These are phyloP conservation scores for Neofusicoccum parvum DNA, from an alignment of 2,329 filamentous ascomycete species.

Conservation along the genomic window DNA sequence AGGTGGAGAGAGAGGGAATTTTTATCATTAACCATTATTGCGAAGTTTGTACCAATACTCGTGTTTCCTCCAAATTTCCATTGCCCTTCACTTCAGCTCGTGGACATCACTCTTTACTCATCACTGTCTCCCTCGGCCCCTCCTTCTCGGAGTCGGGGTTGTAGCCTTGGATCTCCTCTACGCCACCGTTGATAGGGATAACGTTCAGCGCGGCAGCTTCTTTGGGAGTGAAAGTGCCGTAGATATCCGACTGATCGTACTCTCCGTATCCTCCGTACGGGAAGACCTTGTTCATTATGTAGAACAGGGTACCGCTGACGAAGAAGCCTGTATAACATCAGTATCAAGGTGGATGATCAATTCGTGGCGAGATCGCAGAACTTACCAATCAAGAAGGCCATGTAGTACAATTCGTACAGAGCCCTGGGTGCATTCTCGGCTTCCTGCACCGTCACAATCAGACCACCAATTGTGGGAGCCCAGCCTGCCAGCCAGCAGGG, in stretches of 20 bases:
- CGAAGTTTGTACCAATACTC: background rate
- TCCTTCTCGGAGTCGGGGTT: slow-evolving; percentile 3
- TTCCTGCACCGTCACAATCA: slow-evolving; percentile 39
- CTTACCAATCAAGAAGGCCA: slow-evolving; percentile 50
- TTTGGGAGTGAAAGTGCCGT: slow-evolving; percentile 47
- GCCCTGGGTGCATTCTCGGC: slow-evolving; percentile 37
- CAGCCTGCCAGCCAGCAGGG: slow-evolving; percentile 49
- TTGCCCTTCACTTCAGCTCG: background rate
- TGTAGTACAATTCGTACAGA: slow-evolving; percentile 50
- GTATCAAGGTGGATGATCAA: background rate
- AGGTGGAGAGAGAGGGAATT: background rate
- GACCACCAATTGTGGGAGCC: slow-evolving; percentile 47
- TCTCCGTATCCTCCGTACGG: slow-evolving; percentile 45
- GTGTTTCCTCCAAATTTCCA: background rate
- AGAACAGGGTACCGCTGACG: slow-evolving; percentile 38
- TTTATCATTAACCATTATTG: background rate
- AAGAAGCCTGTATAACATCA: slow-evolving; percentile 39
- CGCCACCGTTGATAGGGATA: slow-evolving; percentile 23
- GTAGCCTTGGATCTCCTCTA: slow-evolving; percentile 23
- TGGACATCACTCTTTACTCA: background rate
- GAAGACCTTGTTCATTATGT: slow-evolving; percentile 42
- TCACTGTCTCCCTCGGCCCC: slow-evolving; percentile 1
- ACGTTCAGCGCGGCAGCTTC: slow-evolving; percentile 48
- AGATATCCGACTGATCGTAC: slow-evolving; percentile 48
- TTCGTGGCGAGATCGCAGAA: background rate